Evolutionary conservation across 2,329 filamentous ascomycete genomes (phyloP).

Genomic region (Keithomyces neogunnii): DNA sequence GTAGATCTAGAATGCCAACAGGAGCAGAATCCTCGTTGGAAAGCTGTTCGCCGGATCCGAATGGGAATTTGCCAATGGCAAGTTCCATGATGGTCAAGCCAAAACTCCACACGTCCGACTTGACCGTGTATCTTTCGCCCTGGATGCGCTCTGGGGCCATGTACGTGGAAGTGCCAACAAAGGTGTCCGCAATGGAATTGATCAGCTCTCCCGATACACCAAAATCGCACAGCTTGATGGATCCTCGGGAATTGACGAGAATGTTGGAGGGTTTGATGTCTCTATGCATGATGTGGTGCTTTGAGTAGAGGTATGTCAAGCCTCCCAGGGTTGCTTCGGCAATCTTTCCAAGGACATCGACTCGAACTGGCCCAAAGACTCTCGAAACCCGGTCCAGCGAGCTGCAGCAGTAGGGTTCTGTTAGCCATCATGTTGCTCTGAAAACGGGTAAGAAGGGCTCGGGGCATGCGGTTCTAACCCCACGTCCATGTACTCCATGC

Average conservation of each 20-base stretch:
- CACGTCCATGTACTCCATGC: conserved; percentile 99
- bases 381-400: conserved; percentile 89
- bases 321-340: conserved; percentile 91
- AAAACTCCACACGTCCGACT: conserved; percentile 98
- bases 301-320: conserved; percentile 87
- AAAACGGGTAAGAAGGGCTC: background rate
- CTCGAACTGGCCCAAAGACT: conserved; percentile 88
- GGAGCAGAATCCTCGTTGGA: conserved; percentile 73
- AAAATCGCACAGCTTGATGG: conserved; percentile 97
- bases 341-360: conserved; percentile 96
- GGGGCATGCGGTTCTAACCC: conserved; percentile 52
- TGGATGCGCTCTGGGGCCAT: conserved; percentile 99
- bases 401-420: conserved; percentile 34
- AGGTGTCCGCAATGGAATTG: conserved; percentile 96
- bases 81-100: conserved; percentile 93
- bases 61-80: conserved; percentile 95
- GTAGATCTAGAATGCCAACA: conserved; percentile 87
- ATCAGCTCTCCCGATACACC: conserved; percentile 97
- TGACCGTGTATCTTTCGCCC: conserved; percentile 93
- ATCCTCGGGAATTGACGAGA: conserved; percentile 84
- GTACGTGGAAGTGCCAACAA: conserved; percentile 97
- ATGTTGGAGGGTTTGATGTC: conserved; percentile 99
- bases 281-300: conserved; percentile 97
- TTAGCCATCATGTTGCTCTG: background rate
- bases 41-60: conserved; percentile 63